These are phyloP conservation scores for Erodium chrysanthum DNA, from an alignment of 441 rosid genomes.

Conservation along the genomic window DNA sequence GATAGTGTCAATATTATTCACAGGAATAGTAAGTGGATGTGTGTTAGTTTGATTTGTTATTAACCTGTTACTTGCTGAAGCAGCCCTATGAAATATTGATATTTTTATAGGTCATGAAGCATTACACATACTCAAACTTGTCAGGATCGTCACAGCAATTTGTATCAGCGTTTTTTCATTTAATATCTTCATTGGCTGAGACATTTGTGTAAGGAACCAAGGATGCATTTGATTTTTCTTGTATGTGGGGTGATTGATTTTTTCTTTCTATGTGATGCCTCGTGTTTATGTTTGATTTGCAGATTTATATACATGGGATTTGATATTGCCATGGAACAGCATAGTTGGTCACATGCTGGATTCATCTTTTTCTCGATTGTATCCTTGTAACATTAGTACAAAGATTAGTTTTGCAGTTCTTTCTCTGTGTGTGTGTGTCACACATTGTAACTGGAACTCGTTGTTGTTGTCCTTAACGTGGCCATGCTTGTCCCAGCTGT, in stretches of 20 bases:
- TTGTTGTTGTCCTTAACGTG: slow-evolving; percentile 40
- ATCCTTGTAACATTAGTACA: slow-evolving; percentile 39
- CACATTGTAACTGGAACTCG: slow-evolving; percentile 7
- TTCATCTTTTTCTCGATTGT: slow-evolving; percentile 93
- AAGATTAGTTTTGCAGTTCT: not conserved
- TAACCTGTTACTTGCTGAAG: slow-evolving; percentile 12
- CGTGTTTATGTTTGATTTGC: slow-evolving; percentile 15
- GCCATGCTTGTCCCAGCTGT: slow-evolving; percentile 40
- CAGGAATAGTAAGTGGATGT: slow-evolving; percentile 76
- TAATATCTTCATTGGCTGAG: slow-evolving; percentile 96
- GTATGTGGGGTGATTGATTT: slow-evolving; percentile 14
- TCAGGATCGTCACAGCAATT: slow-evolving; percentile 85
- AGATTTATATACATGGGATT: slow-evolving; percentile 99
- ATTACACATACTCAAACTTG: slow-evolving; percentile 81
- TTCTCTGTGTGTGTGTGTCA: not conserved
- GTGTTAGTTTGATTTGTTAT: slow-evolving; percentile 7
- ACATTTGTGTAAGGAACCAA: slow-evolving; percentile 79
- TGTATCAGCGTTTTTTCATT: slow-evolving; percentile 85
- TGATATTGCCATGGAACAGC: slow-evolving; percentile 97
- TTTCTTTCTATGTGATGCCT: slow-evolving; percentile 17
- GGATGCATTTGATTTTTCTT: slow-evolving; percentile 18
- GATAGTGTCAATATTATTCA: slow-evolving; percentile 89
- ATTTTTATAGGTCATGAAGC: slow-evolving; percentile 81
- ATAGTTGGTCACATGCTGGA: slow-evolving; percentile 96
- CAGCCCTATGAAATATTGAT: slow-evolving; percentile 18